Evolutionary conservation across 306 rosid genomes (phyloP).

Genomic region (Hippophae gyantsensis): DNA sequence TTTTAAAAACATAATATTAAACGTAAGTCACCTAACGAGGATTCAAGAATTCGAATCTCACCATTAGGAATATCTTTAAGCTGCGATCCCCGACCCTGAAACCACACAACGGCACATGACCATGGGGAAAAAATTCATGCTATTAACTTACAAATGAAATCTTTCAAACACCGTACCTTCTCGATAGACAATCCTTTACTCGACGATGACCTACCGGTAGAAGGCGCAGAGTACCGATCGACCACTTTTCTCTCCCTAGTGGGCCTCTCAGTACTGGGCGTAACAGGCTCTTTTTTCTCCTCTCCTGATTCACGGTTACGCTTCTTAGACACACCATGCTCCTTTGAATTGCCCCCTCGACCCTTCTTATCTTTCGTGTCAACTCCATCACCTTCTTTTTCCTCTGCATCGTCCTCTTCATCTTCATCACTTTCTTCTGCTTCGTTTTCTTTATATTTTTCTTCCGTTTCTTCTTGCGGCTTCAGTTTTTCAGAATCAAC

Average conservation of each 20-base stretch:
- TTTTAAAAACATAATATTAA: neutral
- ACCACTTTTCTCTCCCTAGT: conserved; percentile 75
- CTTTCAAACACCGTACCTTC: conserved; percentile 33
- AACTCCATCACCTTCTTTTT: conserved; percentile 15
- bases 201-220: conserved; percentile 44
- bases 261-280: conserved; percentile 12
- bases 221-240: conserved; percentile 59
- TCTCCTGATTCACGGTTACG: conserved; percentile 18
- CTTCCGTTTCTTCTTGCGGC: conserved; percentile 10
- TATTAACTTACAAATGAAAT: neutral
- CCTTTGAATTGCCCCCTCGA: conserved; percentile 18
- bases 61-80: conserved; percentile 94
- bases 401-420: conserved; percentile 13
- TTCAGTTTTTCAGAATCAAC: neutral
- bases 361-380: conserved; percentile 27
- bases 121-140: neutral
- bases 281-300: conserved; percentile 32
- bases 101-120: conserved; percentile 8
- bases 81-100: conserved; percentile 81
- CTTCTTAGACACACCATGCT: conserved; percentile 15
- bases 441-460: neutral
- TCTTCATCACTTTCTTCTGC: conserved; percentile 4
- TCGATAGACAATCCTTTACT: conserved; percentile 55
- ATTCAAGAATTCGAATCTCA: conserved; percentile 16
- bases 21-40: neutral